Evolutionary conservation across 768 basidiomycete genomes (phyloP), one percentile per base, ranked within the genome.

Genomic region (Trametes elegans): DNA sequence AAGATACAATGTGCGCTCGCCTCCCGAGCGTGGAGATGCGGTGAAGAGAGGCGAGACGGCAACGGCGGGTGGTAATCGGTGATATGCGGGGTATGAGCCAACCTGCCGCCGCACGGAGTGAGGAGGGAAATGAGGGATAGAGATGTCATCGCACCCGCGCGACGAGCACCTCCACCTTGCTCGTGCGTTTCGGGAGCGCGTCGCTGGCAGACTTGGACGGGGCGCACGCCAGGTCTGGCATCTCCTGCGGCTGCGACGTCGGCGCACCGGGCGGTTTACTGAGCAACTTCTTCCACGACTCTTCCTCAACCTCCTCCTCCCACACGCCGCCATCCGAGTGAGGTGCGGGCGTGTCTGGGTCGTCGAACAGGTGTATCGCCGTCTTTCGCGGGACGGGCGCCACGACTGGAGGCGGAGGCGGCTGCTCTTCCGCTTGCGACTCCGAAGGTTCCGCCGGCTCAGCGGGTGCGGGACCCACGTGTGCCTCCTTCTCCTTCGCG

Each of bases 251-350:
- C n/a, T 38, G n/a, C 3, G 41, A 16, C 10, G 44, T 2, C 13
- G 34, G 49, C n/a, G n/a, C n/a, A n/a, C n/a, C n/a, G n/a, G n/a
- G n/a, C 7, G 36, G 47, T 14, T 32, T 36, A 21, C 29, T 21
- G 31, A 51, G 49, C n/a, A 58, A 41, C 40, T 49, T 50, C 32
- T 55, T 46, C 60, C 48, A 58, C 26, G 56, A 49, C 27, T 55
- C 44, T 41, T 29, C 41, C 1, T 45, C 45, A 34, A 58, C 45
- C 49, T 43, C 56, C 24, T 61, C 60, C 45, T 57, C 60, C 59
- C 59, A 57, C 10, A 61, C 59, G 18, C 60, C 47, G 29, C 52
- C 59, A 13, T 48, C 55, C 14, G 43, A 39, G 39, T 29, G 34
- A 26, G 48, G 36, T 18, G 31, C 10, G 3, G 39, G 36, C 14